These are phyloP conservation scores for Daedalea quercina DNA, from an alignment of 768 basidiomycete genomes.

Conservation along the genomic window DNA sequence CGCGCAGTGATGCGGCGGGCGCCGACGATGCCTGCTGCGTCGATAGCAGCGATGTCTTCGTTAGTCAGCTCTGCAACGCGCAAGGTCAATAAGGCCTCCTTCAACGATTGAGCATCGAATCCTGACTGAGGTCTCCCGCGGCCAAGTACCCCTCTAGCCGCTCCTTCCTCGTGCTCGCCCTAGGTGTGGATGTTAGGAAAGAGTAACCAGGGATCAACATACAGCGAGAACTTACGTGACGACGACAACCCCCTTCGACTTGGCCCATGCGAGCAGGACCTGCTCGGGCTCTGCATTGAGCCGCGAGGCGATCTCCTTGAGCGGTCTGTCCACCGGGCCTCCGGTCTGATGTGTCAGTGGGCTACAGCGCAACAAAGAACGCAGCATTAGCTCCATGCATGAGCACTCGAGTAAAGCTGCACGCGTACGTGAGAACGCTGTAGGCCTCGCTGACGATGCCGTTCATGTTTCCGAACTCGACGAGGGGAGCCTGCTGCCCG, in stretches of 20 bases:
- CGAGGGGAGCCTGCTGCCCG: slow-evolving; percentile 40
- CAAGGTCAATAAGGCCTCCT: neutral
- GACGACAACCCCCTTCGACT: slow-evolving; percentile 58
- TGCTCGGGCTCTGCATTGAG: slow-evolving; percentile 54
- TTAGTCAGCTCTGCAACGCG: slow-evolving; percentile 36
- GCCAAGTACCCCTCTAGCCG: slow-evolving; percentile 63
- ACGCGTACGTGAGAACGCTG: slow-evolving; percentile 57
- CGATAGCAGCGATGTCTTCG: slow-evolving; percentile 48
- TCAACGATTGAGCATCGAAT: neutral
- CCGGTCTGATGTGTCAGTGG: slow-evolving; percentile 54
- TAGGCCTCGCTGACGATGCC: slow-evolving; percentile 70
- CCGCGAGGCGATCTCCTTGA: slow-evolving; percentile 45
- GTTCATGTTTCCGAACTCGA: slow-evolving; percentile 51
- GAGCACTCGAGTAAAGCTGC: neutral
- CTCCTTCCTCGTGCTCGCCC: slow-evolving; percentile 58
- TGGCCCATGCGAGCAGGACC: slow-evolving; percentile 66
- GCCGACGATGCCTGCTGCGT: slow-evolving; percentile 43
- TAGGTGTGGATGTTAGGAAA: slow-evolving; percentile 17
- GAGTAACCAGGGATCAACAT: neutral
- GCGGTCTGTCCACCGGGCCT: slow-evolving; percentile 57
- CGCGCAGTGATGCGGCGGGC: slow-evolving; percentile 16
- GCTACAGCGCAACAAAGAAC: slow-evolving; percentile 23
- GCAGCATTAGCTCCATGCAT: neutral
- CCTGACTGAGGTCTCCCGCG: slow-evolving; percentile 55
- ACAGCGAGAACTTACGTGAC: slow-evolving; percentile 44